phyloP scores from a whole-genome alignment of 345 rosid genomes.

The Cardiospermum halicacabum region DNA sequence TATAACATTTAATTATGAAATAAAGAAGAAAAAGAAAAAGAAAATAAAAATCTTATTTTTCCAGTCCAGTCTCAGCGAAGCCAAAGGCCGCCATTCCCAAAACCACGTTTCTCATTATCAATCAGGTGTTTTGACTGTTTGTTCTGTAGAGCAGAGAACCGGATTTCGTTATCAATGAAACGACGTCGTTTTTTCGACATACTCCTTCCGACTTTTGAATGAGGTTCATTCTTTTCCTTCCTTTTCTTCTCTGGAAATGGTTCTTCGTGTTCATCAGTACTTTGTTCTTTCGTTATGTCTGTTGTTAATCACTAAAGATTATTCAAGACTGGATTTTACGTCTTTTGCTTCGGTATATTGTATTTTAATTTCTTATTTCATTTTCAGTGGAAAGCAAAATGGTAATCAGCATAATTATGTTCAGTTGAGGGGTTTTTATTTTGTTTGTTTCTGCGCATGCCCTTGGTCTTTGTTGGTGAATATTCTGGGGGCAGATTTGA shows the following conservation, averaged over 20 bases:
- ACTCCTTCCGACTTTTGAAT: not conserved
- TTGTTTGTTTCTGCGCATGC: not conserved
- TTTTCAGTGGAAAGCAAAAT: too few species aligned
- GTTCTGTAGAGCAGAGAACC: not conserved
- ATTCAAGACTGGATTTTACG: too few species aligned
- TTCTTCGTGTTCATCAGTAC: not conserved
- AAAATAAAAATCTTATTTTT: not conserved
- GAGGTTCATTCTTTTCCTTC: conserved; percentile 1
- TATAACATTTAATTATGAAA: too few species aligned
- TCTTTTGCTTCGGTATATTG: too few species aligned
- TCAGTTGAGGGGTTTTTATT: not conserved
- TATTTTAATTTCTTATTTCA: too few species aligned
- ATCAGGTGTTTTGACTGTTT: not conserved
- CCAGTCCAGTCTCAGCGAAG: too few species aligned
- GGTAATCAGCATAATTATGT: not conserved
- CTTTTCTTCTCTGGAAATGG: not conserved
- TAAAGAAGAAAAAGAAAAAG: not conserved
- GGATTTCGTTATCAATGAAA: not conserved
- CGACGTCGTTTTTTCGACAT: conserved; percentile 1
- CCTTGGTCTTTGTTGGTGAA: not conserved
- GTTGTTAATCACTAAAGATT: too few species aligned
- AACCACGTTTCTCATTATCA: not conserved
- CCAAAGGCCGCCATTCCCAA: conserved; percentile 17
- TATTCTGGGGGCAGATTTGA: not conserved
- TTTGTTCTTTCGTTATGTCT: not conserved